Percentiles rank a stretch among this genome's conserved stretches.
These are phyloP conservation scores for Hyaloscypha finlandica DNA, from an alignment of 495 filamentous ascomycete genomes.

Conservation along the genomic window DNA sequence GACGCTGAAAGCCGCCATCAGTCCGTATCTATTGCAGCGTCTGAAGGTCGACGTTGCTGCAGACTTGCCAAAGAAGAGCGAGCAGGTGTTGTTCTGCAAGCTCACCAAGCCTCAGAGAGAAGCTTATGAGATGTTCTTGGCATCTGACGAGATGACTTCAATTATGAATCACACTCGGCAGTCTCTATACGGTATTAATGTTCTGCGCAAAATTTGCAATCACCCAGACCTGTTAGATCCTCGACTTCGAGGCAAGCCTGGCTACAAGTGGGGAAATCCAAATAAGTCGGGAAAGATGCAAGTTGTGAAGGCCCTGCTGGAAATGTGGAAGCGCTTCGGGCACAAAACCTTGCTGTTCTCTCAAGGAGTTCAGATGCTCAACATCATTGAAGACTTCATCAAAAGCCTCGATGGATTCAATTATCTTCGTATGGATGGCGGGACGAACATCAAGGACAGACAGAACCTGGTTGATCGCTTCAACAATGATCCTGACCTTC, in stretches of 20 bases:
- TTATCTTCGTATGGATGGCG: constrained; percentile 91
- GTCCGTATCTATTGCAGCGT: constrained; percentile 88
- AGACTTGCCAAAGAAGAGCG: constrained; percentile 91
- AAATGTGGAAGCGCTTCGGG: constrained; percentile 81
- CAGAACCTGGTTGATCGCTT: constrained; percentile 88
- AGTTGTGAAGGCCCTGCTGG: constrained; percentile 79
- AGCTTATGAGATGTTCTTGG: constrained; percentile 78
- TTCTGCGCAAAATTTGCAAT: constrained; percentile 94
- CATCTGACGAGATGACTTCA: constrained; percentile 75
- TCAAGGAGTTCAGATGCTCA: constrained; percentile 89
- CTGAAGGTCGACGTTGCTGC: constrained; percentile 92
- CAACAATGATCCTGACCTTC: constrained; percentile 74
- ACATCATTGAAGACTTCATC: constrained; percentile 85
- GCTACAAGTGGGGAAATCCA: constrained; percentile 71
- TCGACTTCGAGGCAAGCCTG: constrained; percentile 52
- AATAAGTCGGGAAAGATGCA: constrained; percentile 92
- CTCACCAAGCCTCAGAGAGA: constrained; percentile 74
- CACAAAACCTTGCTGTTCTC: constrained; percentile 92
- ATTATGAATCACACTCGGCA: constrained; percentile 76
- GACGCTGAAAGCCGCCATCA: constrained; percentile 86
- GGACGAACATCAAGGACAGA: constrained; percentile 77
- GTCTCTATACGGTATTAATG: constrained; percentile 84
- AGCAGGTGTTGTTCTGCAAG: constrained; percentile 94
- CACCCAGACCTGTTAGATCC: constrained; percentile 87
- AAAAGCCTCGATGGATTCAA: constrained; percentile 64